Base-by-base conservation (phyloP, 208 protist species). In the Leishmania tarentolae region DNA sequence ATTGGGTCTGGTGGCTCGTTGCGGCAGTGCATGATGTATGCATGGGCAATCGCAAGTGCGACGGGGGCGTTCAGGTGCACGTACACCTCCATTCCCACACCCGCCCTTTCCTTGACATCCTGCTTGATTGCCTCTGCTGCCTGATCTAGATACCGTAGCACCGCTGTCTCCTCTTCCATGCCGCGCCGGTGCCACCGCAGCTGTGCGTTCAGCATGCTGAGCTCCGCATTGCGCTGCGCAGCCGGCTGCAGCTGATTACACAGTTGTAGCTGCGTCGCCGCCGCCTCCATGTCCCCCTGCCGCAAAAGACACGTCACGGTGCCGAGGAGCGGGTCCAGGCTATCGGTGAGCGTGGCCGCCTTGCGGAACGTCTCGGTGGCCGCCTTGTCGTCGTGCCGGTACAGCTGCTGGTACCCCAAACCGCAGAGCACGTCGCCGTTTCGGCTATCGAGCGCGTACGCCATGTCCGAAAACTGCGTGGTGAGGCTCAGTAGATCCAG, bases 1-100 rank as follows among this genome's bases (percentile, higher is more conserved):
- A 86, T 78, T 40, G 92, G 90, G 66, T 97, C 93, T 47, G 94
- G 88, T 13, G 97, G 96, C 86, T 98, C 97, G 28, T 90, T 94
- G 79, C 91, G 93, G 77, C 89, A 91, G 84, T 97, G 93, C 79
- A 95, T 88, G 74, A 98, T 87, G 80, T 97, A 98, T 80, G 97
- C 91, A 65, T 87, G 83, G 19, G 92, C 93, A 37, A 98, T 89
- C 19, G 83, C 86, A 86, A 87, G 78, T 11, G 80, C 78, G 15
- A 82, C 83, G n/a, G 83, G 92, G 59, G 88, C 88, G 80, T 98
- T 98, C 53, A 98, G 92, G 56, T 81, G 81, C 15, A 90, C 86
- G 74, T 94, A 97, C 76, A 94, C 88, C 44, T 92, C 87, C 72
- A 95, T 90, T 42, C 87, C 86, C 0, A 63, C 40, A 0, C 84